Evolutionary conservation across 768 basidiomycete species (phyloP).

Genomic region (Dacryopinax spathularia): DNA sequence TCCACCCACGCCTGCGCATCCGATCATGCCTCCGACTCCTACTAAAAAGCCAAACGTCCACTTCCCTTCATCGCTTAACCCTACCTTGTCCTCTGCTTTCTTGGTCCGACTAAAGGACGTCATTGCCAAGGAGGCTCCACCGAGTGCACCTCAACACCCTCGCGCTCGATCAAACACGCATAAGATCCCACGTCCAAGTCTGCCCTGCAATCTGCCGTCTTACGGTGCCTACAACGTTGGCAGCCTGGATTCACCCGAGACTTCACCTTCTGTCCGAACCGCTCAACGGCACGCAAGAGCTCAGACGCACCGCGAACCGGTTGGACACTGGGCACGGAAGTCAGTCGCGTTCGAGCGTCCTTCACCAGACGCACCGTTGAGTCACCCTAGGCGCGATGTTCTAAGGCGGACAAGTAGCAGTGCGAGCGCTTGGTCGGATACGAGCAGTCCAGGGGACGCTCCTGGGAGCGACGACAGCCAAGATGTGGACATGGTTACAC

Average conservation of each 20-base stretch:
- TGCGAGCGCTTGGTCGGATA: neutral
- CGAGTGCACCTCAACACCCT: neutral
- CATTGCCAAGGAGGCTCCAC: neutral
- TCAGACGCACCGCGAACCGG: neutral
- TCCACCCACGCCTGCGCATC: neutral
- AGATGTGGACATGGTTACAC: neutral
- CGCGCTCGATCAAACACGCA: neutral
- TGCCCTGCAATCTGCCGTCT: neutral
- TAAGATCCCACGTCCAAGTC: neutral
- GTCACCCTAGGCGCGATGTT: neutral
- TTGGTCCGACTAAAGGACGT: slow-evolving; percentile 1
- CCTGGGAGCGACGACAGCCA: neutral
- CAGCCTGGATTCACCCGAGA: neutral
- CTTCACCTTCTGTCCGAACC: neutral
- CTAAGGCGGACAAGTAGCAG: neutral
- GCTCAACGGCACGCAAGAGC: neutral
- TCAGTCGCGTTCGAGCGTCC: neutral
- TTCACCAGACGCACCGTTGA: neutral
- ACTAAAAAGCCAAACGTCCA: neutral
- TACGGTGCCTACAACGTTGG: neutral
- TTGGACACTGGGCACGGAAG: neutral
- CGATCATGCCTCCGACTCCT: neutral
- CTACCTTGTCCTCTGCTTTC: neutral
- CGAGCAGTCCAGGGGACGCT: neutral
- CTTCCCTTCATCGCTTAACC: neutral